Conservation (phyloP, 352 stramenopile species). For the Paralagenidium karlingii region DNA sequence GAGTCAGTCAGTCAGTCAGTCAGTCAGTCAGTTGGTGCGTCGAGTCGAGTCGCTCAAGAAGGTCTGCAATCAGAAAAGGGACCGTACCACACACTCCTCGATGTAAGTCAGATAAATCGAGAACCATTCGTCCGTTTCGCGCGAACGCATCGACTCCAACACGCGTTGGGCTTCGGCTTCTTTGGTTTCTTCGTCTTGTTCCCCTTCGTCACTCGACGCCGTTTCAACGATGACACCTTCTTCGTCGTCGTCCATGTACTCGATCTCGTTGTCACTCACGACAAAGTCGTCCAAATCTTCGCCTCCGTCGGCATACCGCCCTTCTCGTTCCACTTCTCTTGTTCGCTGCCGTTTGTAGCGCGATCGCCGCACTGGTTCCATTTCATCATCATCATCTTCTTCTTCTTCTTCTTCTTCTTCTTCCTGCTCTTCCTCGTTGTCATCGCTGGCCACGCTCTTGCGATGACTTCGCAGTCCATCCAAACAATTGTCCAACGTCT, state of each 20-base stretch:
- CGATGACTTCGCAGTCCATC: too few relatives aligned
- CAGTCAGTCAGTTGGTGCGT: constrained; percentile 38
- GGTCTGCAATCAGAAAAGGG: constrained; percentile 28
- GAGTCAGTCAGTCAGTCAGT: constrained; percentile 12
- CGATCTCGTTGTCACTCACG: constrained; percentile 58
- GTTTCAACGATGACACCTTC: constrained; percentile 47
- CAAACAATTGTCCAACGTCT: constrained; percentile 56
- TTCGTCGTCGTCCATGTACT: constrained; percentile 83
- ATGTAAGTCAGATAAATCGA: constrained; percentile 74
- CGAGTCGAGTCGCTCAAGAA: constrained; percentile 17
- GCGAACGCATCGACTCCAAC: constrained; percentile 23
- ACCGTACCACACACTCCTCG: constrained; percentile 52
- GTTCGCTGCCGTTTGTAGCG: too few relatives aligned
- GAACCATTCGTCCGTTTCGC: constrained; percentile 70
- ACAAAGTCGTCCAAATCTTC: constrained; percentile 77
- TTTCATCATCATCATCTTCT: constrained; percentile 8
- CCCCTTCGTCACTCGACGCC: constrained; percentile 29
- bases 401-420: constrained; percentile 8
- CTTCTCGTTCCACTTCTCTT: too few relatives aligned
- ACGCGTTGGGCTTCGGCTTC: constrained; percentile 25
- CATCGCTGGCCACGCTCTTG: constrained; percentile 8
- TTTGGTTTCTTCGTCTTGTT: constrained; percentile 14
- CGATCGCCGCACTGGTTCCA: neutral
- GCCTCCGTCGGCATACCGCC: constrained; percentile 29
- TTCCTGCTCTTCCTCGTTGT: constrained; percentile 6